These are phyloP conservation scores for Peronospora farinosa DNA, from an alignment of 352 stramenopile genomes.

Conservation along the genomic window DNA sequence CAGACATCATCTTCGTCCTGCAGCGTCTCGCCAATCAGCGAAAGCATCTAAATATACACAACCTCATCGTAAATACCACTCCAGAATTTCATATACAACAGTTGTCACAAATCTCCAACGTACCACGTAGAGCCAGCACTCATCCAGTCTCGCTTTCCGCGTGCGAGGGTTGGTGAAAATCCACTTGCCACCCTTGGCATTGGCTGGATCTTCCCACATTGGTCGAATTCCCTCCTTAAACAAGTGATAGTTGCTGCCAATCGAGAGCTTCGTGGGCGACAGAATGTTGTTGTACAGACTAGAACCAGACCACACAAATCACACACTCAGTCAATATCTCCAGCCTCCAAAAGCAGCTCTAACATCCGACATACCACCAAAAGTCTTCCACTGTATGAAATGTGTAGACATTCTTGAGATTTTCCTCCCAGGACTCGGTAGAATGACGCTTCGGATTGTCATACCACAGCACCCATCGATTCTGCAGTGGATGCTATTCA, in stretches of 20 bases:
- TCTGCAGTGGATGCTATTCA: conserved; percentile 73
- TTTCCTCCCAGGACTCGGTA: conserved; percentile 84
- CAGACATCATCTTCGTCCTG: conserved; percentile 92
- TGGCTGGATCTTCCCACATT: conserved; percentile 96
- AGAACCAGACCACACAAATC: conserved; percentile 1
- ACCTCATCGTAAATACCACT: conserved; percentile 4
- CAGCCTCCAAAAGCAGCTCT: not conserved
- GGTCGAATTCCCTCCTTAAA: conserved; percentile 95
- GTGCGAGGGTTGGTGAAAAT: conserved; percentile 94
- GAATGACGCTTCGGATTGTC: conserved; percentile 86
- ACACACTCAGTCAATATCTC: conserved; percentile 1
- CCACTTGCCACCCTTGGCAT: conserved; percentile 94
- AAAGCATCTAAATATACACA: conserved; percentile 72
- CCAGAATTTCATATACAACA: not conserved
- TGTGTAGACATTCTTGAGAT: conserved; percentile 89
- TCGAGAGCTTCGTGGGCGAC: conserved; percentile 79
- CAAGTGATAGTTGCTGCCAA: conserved; percentile 95
- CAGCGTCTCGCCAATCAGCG: conserved; percentile 93
- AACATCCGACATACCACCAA: conserved; percentile 78
- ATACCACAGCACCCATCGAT: conserved; percentile 87
- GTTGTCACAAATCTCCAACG: conserved; percentile 4
- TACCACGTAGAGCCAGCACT: conserved; percentile 94
- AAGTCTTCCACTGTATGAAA: conserved; percentile 96
- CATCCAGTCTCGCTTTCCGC: conserved; percentile 88
- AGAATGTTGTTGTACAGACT: conserved; percentile 94